A percentile compares a stretch with the other conserved stretches of the same genome.
Evolutionary conservation across 2,329 filamentous ascomycete genomes (phyloP).

Genomic region (Diplodia seriata): DNA sequence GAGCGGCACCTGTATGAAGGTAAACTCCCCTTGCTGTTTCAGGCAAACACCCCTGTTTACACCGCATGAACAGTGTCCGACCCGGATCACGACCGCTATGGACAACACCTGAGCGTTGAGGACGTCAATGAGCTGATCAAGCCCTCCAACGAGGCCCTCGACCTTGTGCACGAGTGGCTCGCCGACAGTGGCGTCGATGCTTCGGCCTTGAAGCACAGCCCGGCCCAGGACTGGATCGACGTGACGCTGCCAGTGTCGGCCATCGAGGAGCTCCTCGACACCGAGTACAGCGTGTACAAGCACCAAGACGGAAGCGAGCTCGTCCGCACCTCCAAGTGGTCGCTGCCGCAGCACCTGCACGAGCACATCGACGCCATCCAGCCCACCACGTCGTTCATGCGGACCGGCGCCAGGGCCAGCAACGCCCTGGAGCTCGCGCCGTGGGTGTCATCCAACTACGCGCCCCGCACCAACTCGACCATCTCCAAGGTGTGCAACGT

Average conservation of each 20-base stretch:
- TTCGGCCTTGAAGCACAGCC: slow-evolving; percentile 48
- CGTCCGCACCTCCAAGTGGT: slow-evolving; percentile 50
- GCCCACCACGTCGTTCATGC: slow-evolving; percentile 58
- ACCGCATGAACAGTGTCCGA: slow-evolving; percentile 53
- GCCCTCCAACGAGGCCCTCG: slow-evolving; percentile 55
- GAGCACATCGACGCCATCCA: slow-evolving; percentile 57
- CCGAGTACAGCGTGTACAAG: slow-evolving; percentile 51
- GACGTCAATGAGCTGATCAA: slow-evolving; percentile 59
- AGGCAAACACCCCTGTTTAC: no score
- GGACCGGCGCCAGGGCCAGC: slow-evolving; percentile 33
- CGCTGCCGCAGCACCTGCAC: slow-evolving; percentile 50
- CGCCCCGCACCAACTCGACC: not conserved
- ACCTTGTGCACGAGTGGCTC: slow-evolving; percentile 60
- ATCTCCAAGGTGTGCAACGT: slow-evolving; percentile 36
- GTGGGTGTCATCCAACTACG: not conserved
- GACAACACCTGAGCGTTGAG: slow-evolving; percentile 55
- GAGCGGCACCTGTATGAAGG: slow-evolving; percentile 59
- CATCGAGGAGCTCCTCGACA: slow-evolving; percentile 56
- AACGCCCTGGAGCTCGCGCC: slow-evolving; percentile 15
- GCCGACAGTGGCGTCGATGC: slow-evolving; percentile 54
- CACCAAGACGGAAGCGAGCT: slow-evolving; percentile 51
- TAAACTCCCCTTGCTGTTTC: slow-evolving; percentile 34
- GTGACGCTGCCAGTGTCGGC: slow-evolving; percentile 56
- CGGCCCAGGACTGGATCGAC: slow-evolving; percentile 62
- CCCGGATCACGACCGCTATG: slow-evolving; percentile 58